Evolutionary conservation across 2,329 filamentous ascomycete species (phyloP).

Genomic region (Fusarium goolgardi): DNA sequence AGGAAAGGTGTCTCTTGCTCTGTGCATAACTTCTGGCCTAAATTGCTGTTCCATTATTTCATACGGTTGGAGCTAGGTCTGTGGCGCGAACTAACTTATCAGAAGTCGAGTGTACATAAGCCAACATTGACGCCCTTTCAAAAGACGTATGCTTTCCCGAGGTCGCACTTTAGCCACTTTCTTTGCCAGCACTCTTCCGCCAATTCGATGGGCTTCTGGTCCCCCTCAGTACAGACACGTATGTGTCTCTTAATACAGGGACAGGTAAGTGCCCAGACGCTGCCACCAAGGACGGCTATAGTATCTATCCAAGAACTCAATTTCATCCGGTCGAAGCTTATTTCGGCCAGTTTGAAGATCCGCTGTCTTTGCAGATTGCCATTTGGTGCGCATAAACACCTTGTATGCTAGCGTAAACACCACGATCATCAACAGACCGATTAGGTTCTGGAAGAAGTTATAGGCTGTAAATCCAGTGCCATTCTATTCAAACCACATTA

Average conservation of each 20-base stretch:
- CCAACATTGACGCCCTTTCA: background rate
- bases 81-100: background rate
- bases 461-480: constrained; percentile 16
- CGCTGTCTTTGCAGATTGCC: constrained; percentile 22
- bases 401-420: constrained; percentile 29
- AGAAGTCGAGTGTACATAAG: background rate
- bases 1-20: background rate
- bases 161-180: background rate
- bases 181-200: background rate
- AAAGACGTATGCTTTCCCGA: background rate
- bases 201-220: too few species aligned
- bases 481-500: background rate
- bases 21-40: background rate
- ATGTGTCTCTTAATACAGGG: too few species aligned
- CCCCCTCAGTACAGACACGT: background rate
- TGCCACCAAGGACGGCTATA: background rate
- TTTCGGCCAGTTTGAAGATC: constrained; percentile 8
- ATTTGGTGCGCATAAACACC: constrained; percentile 20
- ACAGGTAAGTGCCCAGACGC: background rate
- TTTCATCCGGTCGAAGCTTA: background rate
- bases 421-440: constrained; percentile 26
- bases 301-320: background rate
- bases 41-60: background rate
- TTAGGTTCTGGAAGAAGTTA: constrained; percentile 32
- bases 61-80: background rate